These are phyloP conservation scores for Fusarium dimerum DNA, from an alignment of 2,329 filamentous ascomycete genomes.

Conservation along the genomic window DNA sequence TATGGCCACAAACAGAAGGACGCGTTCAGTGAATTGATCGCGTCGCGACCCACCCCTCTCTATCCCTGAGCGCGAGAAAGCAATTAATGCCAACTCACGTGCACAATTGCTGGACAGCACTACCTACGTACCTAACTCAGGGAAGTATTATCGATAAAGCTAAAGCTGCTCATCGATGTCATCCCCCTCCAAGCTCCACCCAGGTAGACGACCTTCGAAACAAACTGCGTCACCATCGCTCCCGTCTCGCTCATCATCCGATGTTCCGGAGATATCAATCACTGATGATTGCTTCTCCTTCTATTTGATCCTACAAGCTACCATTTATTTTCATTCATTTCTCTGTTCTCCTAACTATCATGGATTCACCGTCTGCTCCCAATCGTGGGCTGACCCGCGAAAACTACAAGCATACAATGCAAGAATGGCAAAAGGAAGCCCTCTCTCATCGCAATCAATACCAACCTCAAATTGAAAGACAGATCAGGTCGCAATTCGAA, in stretches of 20 bases:
- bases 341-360: neutral
- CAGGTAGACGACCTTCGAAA: neutral
- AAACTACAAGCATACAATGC: slow-evolving; percentile 29
- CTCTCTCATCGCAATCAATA: slow-evolving; percentile 32
- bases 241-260: slow-evolving; percentile 21
- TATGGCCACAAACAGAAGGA: slow-evolving; percentile 5
- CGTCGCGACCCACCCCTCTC: slow-evolving; percentile 24
- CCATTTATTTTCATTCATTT: neutral
- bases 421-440: slow-evolving; percentile 34
- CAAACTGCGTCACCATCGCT: slow-evolving; percentile 27
- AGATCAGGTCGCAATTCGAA: slow-evolving; percentile 34
- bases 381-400: slow-evolving; percentile 23
- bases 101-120: too few species aligned
- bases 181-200: slow-evolving; percentile 6
- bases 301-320: neutral
- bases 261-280: slow-evolving; percentile 4
- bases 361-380: slow-evolving; percentile 15
- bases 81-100: slow-evolving; percentile 26
- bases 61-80: neutral
- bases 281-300: neutral
- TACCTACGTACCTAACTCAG: too few species aligned
- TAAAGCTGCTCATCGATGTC: slow-evolving; percentile 18
- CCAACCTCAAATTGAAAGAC: slow-evolving; percentile 32
- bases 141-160: slow-evolving; percentile 34
- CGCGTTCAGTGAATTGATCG: slow-evolving; percentile 31